A percentile compares a stretch with the other conserved stretches of the same genome.
phyloP scores from a whole-genome alignment of 305 asterid genomes.

The Fraxinus dipetala region DNA sequence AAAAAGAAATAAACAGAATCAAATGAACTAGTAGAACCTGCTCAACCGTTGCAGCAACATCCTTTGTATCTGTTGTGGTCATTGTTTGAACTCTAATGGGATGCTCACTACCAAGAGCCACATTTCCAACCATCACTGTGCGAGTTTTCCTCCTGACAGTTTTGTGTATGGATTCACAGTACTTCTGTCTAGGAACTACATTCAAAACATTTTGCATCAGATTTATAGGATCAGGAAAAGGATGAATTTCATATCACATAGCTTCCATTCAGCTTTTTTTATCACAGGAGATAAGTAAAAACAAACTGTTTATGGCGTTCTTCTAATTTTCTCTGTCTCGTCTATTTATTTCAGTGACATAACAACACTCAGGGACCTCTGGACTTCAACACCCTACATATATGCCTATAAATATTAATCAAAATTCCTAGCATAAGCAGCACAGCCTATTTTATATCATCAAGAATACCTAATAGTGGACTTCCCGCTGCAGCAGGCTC shows the following conservation, averaged over 20 bases:
- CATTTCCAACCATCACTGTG: constrained; percentile 98
- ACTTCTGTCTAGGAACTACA: constrained; percentile 93
- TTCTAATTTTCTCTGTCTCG: neutral
- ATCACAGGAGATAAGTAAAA: constrained; percentile 1
- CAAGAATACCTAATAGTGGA: constrained; percentile 68
- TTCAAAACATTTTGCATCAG: constrained; percentile 26
- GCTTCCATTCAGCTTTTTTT: neutral
- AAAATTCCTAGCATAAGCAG: neutral
- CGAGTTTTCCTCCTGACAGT: constrained; percentile 87
- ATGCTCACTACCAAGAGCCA: constrained; percentile 93
- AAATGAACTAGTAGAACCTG: constrained; percentile 52
- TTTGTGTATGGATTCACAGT: constrained; percentile 86
- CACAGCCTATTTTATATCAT: neutral
- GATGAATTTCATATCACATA: neutral
- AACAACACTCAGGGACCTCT: neutral
- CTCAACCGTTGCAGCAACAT: constrained; percentile 89
- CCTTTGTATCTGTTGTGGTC: constrained; percentile 98
- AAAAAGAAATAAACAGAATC: neutral
- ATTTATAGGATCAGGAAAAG: constrained; percentile 1
- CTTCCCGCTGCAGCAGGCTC: constrained; percentile 96
- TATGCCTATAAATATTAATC: neutral
- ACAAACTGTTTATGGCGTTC: neutral
- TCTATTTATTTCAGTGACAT: neutral
- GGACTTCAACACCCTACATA: neutral
- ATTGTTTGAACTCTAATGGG: constrained; percentile 96